phyloP scores from a whole-genome alignment of 129 eudicot species.

The Ambrosia trifida region DNA sequence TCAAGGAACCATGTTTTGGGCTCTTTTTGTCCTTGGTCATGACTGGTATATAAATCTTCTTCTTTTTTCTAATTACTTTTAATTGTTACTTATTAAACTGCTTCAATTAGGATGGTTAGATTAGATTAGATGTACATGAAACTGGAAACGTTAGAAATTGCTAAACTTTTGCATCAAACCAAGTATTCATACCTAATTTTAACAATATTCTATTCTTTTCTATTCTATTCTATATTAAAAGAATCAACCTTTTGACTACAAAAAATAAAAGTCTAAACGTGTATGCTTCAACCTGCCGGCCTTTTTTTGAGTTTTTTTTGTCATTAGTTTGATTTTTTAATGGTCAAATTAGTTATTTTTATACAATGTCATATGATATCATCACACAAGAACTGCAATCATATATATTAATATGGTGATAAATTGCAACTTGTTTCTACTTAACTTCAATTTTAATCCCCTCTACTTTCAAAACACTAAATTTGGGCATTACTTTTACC shows the following conservation, averaged over 20 bases:
- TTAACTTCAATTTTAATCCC: not conserved
- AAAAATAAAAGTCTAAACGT: constrained; percentile 10
- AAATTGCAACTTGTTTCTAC: not conserved
- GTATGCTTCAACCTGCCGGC: constrained; percentile 11
- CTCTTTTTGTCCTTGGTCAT: constrained; percentile 73
- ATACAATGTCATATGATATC: not conserved
- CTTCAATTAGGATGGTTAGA: not conserved
- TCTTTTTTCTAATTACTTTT: not conserved
- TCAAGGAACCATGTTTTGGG: constrained; percentile 80
- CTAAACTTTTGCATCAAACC: not conserved
- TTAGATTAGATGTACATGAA: constrained; percentile 10
- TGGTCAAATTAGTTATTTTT: not conserved
- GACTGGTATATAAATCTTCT: constrained; percentile 44
- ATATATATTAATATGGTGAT: not conserved
- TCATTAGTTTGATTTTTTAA: constrained; percentile 11
- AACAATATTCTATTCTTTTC: too few species aligned
- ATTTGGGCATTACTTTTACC: not conserved
- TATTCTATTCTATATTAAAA: not conserved
- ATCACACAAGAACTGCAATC: not conserved
- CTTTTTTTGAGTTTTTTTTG: constrained; percentile 6
- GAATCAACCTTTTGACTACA: constrained; percentile 6
- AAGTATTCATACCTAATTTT: not conserved
- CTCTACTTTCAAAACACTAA: not conserved
- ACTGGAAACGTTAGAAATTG: not conserved
- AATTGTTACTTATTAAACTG: not conserved